Base-by-base conservation (phyloP, 1,284 basidiomycete genomes). In the Entoloma clypeatum region DNA sequence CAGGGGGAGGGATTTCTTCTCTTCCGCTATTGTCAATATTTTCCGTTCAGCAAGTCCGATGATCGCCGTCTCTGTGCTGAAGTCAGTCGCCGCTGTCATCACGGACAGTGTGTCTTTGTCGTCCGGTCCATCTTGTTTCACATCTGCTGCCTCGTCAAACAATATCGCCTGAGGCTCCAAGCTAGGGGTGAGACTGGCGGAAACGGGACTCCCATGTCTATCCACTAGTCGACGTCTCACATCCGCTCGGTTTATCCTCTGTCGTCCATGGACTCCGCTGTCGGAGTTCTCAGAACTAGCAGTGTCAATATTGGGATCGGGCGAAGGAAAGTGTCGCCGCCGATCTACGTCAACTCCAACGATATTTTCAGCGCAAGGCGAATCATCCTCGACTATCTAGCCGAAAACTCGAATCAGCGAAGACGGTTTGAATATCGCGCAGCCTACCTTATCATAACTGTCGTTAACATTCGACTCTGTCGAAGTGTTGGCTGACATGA, bases 181-280 rank as follows among this genome's bases (percentile, higher is more conserved):
- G 4, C 35, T 22, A 50, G 55, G 42, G 51, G 27, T 24, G 18
- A 17, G 21, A 24, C 28, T 36, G 14, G 21, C 13, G 7, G 22
- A 32, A n/a, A 26, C 28, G n/a, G 26, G 40, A 11, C 30, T 32
- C 14, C 9, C 32, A 10, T n/a, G 18, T 13, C 30, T 31, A 68
- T 77, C 42, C 67, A 58, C 47, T 67, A 80, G 51, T 24, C 74
- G 65, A 46, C 69, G 61, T 43, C 75, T 69, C 22, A 82, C 68
- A 36, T 75, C 72, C 40, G 77, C 77, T 22, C 68, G 67, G 38
- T 62, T 75, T 38, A 79, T 76, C 36, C 74, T 64, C 17, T 63
- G 65, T 39, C 64, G 64, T 9, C 52, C 56, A 18, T 59, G 52
- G 6, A 56, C 63, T 19, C 58, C 41, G 42, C 59, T 59, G 10